Conservation (phyloP, 2,329 filamentous ascomycete genomes). For the Penicillium sp. region DNA sequence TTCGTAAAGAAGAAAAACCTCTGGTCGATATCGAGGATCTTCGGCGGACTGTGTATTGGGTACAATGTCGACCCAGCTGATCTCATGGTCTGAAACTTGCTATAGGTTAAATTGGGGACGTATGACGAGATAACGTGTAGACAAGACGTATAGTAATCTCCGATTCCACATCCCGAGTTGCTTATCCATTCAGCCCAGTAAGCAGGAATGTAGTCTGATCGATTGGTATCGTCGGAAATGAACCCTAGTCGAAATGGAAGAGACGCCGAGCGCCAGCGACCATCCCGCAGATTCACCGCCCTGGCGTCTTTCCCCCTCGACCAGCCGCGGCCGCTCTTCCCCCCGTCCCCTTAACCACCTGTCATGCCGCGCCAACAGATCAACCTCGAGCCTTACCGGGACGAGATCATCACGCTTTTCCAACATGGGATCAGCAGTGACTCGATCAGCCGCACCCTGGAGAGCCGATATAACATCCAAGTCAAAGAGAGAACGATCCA, state of each 20-base stretch:
- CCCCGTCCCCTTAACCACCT: conserved; percentile 1
- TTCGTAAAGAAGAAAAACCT: conserved; percentile 3
- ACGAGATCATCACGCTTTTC: conserved; percentile 24
- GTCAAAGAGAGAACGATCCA: conserved; percentile 26
- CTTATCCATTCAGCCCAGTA: too few relatives aligned
- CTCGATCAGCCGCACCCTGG: conserved; percentile 22
- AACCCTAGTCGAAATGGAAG: too few relatives aligned
- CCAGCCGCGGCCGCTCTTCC: background rate
- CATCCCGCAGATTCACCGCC: conserved; percentile 23
- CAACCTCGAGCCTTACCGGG: conserved; percentile 25
- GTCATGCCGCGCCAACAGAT: conserved; percentile 26
- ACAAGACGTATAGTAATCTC: conserved; percentile 3
- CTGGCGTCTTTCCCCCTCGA: conserved; percentile 3
- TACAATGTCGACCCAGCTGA: too few relatives aligned
- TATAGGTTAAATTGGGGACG: background rate
- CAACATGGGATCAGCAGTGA: conserved; percentile 25
- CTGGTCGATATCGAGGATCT: background rate
- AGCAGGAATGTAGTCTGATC: too few relatives aligned
- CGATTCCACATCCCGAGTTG: conserved; percentile 1
- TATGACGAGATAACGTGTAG: conserved; percentile 10
- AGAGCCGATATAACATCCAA: conserved; percentile 24
- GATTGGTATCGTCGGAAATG: too few relatives aligned
- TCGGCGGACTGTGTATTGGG: background rate
- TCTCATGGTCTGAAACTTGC: conserved; percentile 10
- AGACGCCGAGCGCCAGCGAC: too few relatives aligned